These are phyloP conservation scores for Trichoderma simmonsii DNA, from an alignment of 2,329 filamentous ascomycete species.

Conservation along the genomic window DNA sequence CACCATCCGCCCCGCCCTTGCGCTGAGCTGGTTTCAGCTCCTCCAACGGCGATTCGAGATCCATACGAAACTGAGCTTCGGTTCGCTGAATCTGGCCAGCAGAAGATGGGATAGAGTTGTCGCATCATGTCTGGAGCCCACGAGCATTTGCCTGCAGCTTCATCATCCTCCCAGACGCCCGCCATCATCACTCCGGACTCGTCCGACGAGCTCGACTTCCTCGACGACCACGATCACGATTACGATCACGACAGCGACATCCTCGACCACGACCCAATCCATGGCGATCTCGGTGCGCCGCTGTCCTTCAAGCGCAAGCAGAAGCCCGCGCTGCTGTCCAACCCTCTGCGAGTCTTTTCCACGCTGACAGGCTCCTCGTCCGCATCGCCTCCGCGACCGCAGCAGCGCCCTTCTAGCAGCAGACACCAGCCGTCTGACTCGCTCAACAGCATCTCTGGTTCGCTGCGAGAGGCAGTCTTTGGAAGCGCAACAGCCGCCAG, in stretches of 20 bases:
- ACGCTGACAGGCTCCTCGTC: slow-evolving; percentile 39
- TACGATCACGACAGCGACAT: slow-evolving; percentile 31
- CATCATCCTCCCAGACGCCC: slow-evolving; percentile 33
- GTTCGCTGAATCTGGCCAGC: background rate
- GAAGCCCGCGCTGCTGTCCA: slow-evolving; percentile 47
- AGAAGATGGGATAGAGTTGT: slow-evolving; percentile 35
- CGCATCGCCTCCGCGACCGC: background rate
- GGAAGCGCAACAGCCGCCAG: slow-evolving; percentile 25
- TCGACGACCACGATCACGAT: slow-evolving; percentile 40
- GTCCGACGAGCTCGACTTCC: slow-evolving; percentile 46
- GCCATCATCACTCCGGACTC: slow-evolving; percentile 26
- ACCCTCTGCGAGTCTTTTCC: slow-evolving; percentile 48
- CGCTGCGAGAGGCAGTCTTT: background rate
- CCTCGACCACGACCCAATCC: slow-evolving; percentile 56
- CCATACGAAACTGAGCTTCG: background rate
- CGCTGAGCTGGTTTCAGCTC: background rate
- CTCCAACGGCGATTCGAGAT: background rate
- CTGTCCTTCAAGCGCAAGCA: slow-evolving; percentile 72
- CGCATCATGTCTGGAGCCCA: slow-evolving; percentile 41
- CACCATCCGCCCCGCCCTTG: slow-evolving; percentile 1
- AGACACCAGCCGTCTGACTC: background rate
- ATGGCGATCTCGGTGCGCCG: slow-evolving; percentile 46
- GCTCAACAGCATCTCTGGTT: slow-evolving; percentile 13
- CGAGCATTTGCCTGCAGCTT: slow-evolving; percentile 36
- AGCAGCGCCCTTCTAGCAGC: background rate